A percentile compares a stretch with the other conserved stretches of the same genome.
These are phyloP conservation scores for Fusarium aywerte DNA, from an alignment of 2,329 filamentous ascomycete species.

Conservation along the genomic window DNA sequence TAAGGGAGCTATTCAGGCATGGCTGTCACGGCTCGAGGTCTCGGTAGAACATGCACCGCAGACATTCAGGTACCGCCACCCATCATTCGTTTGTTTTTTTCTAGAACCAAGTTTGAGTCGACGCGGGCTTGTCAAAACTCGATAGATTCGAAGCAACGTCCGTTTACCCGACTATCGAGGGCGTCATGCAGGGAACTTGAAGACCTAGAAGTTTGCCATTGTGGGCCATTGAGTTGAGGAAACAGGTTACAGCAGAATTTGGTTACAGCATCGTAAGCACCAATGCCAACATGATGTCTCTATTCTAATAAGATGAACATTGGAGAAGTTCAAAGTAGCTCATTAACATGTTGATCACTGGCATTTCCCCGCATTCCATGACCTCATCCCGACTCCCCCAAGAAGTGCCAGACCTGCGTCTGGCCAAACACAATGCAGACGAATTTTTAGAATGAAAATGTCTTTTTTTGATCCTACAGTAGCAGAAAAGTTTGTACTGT, in stretches of 20 bases:
- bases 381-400: constrained; percentile 48
- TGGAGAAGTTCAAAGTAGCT: constrained; percentile 8
- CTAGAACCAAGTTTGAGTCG: not conserved
- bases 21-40: constrained; percentile 19
- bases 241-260: constrained; percentile 9
- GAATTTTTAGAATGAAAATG: constrained; percentile 7
- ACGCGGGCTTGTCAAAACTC: not conserved
- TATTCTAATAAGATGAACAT: constrained; percentile 16
- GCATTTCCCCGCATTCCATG: constrained; percentile 51
- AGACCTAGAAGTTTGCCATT: constrained; percentile 1
- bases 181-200: not conserved
- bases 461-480: constrained; percentile 17
- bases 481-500: constrained; percentile 25
- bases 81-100: constrained; percentile 1
- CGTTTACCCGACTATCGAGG: not conserved
- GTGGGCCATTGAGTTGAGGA: constrained; percentile 15
- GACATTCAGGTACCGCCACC: not conserved
- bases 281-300: constrained; percentile 8
- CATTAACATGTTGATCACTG: constrained; percentile 34
- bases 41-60: constrained; percentile 20
- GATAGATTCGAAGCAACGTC: not conserved
- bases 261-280: not conserved
- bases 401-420: constrained; percentile 40
- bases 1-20: constrained; percentile 5
- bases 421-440: constrained; percentile 38